phyloP scores from a whole-genome alignment of 257 asterid species.

The Eucommia ulmoides region DNA sequence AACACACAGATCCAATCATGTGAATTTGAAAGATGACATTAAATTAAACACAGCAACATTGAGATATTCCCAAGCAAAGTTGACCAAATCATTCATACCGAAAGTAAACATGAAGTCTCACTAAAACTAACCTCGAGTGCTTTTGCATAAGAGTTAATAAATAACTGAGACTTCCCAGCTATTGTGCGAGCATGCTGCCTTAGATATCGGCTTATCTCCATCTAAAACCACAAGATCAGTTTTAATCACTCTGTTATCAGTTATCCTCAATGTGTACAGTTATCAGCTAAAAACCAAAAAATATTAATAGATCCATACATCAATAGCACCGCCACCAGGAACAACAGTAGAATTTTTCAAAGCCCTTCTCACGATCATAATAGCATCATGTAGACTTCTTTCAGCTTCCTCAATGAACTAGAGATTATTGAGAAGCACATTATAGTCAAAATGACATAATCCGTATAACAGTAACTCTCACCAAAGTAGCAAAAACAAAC shows the following conservation, averaged over 20 bases:
- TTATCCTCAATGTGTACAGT: neutral
- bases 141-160: constrained; percentile 77
- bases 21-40: too few species aligned
- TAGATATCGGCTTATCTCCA: constrained; percentile 79
- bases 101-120: too few species aligned
- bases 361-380: constrained; percentile 82
- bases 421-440: constrained; percentile 14
- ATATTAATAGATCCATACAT: constrained; percentile 45
- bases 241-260: neutral
- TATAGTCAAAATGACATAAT: constrained; percentile 6
- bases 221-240: constrained; percentile 26
- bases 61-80: too few species aligned
- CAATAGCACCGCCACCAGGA: constrained; percentile 94
- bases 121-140: constrained; percentile 65
- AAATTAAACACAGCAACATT: too few species aligned
- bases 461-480: neutral
- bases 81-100: too few species aligned
- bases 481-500: constrained; percentile 20
- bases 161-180: constrained; percentile 79
- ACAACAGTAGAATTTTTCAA: constrained; percentile 78
- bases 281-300: neutral
- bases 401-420: constrained; percentile 68
- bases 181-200: constrained; percentile 85
- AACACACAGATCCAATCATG: too few species aligned
- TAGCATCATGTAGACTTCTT: constrained; percentile 65